Evolutionary conservation across 1,284 basidiomycete species (phyloP).

Genomic region (Phenoliferia sp.): DNA sequence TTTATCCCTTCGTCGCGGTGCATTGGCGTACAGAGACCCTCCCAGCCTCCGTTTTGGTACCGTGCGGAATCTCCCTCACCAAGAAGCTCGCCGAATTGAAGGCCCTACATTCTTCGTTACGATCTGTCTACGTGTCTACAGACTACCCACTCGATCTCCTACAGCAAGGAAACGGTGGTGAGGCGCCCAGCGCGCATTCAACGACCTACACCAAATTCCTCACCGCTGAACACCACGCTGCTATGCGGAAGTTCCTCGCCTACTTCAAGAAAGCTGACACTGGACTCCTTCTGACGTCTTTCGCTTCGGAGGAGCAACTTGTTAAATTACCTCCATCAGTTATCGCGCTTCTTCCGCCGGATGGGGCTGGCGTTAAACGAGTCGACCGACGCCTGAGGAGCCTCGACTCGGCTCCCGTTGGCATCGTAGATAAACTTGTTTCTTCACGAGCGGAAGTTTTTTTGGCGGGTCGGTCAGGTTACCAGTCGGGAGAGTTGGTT

Average conservation of each 20-base stretch:
- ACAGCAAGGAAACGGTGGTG: slow-evolving; percentile 5
- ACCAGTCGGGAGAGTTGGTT: slow-evolving; percentile 10
- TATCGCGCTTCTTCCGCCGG: slow-evolving; percentile 6
- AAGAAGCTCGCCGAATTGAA: slow-evolving; percentile 28
- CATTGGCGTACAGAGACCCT: slow-evolving; percentile 41
- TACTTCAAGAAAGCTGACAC: slow-evolving; percentile 14
- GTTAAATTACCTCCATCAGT: slow-evolving; percentile 7
- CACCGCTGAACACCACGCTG: slow-evolving; percentile 36
- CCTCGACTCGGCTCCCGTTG: slow-evolving; percentile 37
- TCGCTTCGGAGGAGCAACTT: slow-evolving; percentile 29
- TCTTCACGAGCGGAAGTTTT: slow-evolving; percentile 34
- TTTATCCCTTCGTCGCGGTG: slow-evolving; percentile 35
- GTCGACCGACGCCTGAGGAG: slow-evolving; percentile 8
- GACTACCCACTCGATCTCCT: slow-evolving; percentile 38
- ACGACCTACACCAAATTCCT: slow-evolving; percentile 37
- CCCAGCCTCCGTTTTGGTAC: slow-evolving; percentile 25
- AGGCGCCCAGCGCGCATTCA: slow-evolving; percentile 26
- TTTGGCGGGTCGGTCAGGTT: slow-evolving; percentile 32
- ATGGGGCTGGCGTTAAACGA: neutral
- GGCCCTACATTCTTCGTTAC: slow-evolving; percentile 23
- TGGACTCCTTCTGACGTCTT: slow-evolving; percentile 30
- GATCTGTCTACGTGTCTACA: slow-evolving; percentile 38
- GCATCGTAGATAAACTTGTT: slow-evolving; percentile 39
- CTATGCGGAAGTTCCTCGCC: slow-evolving; percentile 31
- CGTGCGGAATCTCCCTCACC: slow-evolving; percentile 33